phyloP scores from a whole-genome alignment of 2,329 filamentous ascomycete genomes.

The Raffaelea albimanens region DNA sequence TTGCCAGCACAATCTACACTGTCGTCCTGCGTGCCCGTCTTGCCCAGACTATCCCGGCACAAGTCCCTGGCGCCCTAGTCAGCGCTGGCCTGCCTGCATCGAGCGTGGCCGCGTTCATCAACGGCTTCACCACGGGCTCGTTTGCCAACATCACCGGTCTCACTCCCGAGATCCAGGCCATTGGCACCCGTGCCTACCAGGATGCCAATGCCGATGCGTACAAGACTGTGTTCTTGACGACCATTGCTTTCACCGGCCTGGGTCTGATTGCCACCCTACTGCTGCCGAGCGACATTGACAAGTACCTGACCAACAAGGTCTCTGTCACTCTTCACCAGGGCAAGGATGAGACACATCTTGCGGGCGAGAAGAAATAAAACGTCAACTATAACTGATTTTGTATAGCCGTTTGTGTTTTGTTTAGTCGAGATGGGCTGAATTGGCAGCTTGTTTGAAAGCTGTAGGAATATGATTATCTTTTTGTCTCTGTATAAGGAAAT shows the following conservation, averaged over 20 bases:
- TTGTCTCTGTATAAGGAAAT: too few relatives aligned
- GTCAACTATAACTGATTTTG: too few relatives aligned
- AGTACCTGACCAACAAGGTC: background rate
- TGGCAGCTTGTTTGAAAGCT: too few relatives aligned
- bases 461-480: too few relatives aligned
- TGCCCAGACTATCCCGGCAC: slow-evolving; percentile 18
- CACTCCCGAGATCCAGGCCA: slow-evolving; percentile 20
- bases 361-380: background rate
- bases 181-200: slow-evolving; percentile 21
- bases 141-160: slow-evolving; percentile 17
- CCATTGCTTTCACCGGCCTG: slow-evolving; percentile 23
- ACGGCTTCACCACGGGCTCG: background rate
- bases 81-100: slow-evolving; percentile 19
- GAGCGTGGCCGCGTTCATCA: slow-evolving; percentile 2
- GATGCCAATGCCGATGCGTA: slow-evolving; percentile 25
- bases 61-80: slow-evolving; percentile 23
- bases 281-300: background rate
- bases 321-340: background rate
- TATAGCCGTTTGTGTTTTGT: too few relatives aligned
- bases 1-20: slow-evolving; percentile 19
- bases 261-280: slow-evolving; percentile 15
- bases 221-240: slow-evolving; percentile 24
- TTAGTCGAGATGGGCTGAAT: too few relatives aligned
- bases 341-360: background rate
- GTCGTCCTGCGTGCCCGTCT: slow-evolving; percentile 25